These are phyloP conservation scores for Trametes hirsuta DNA, from an alignment of 1,284 basidiomycete species.

Conservation along the genomic window DNA sequence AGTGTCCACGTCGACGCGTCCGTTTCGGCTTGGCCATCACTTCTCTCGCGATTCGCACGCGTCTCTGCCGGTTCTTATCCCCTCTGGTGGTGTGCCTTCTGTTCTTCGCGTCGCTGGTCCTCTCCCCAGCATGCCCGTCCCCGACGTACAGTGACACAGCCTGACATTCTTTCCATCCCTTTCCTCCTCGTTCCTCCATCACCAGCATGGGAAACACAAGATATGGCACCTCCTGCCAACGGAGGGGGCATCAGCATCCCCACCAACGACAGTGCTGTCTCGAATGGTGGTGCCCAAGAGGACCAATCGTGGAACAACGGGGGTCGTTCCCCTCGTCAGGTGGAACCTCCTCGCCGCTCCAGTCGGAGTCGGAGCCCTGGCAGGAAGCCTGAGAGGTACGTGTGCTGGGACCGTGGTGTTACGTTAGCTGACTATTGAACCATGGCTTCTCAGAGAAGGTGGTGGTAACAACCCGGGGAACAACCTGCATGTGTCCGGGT, in stretches of 20 bases:
- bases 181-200: constrained; percentile 19
- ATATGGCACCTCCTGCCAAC: constrained; percentile 62
- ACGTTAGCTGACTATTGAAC: background rate
- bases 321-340: constrained; percentile 51
- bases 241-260: constrained; percentile 71
- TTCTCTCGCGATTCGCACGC: constrained; percentile 18
- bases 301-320: constrained; percentile 47
- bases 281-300: constrained; percentile 40
- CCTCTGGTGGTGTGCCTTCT: constrained; percentile 17
- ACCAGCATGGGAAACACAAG: constrained; percentile 80
- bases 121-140: constrained; percentile 30
- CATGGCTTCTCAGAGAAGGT: constrained; percentile 34
- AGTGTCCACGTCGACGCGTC: constrained; percentile 26
- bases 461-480: constrained; percentile 84
- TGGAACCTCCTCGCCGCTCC: constrained; percentile 59
- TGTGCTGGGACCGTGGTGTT: constrained; percentile 11
- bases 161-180: constrained; percentile 37
- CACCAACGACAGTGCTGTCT: constrained; percentile 52
- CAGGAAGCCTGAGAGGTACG: constrained; percentile 56
- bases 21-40: constrained; percentile 19
- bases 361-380: constrained; percentile 74
- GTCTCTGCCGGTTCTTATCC: constrained; percentile 12
- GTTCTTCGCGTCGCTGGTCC: constrained; percentile 27
- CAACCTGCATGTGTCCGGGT: constrained; percentile 93
- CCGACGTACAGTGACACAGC: constrained; percentile 34